These are phyloP conservation scores for Dactylellina cionopaga DNA, from an alignment of 2,329 filamentous ascomycete genomes.

Conservation along the genomic window DNA sequence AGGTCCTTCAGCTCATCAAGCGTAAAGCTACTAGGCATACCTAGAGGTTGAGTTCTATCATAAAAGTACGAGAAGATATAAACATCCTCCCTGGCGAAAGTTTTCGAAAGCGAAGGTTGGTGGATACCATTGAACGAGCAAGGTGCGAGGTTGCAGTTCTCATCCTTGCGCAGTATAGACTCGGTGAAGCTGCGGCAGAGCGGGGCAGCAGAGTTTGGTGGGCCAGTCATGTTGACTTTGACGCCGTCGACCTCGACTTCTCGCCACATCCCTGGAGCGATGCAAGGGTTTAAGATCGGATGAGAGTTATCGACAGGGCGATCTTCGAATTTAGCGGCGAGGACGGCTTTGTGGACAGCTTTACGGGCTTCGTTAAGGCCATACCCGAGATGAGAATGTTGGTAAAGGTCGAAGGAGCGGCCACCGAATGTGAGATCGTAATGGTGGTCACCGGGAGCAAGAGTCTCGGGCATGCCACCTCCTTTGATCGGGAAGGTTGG, in stretches of 20 bases:
- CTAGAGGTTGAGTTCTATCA: slow-evolving; percentile 90
- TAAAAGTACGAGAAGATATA: slow-evolving; percentile 99
- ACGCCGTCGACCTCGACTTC: slow-evolving; percentile 74
- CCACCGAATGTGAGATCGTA: slow-evolving; percentile 91
- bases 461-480: slow-evolving; percentile 84
- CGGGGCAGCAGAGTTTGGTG: slow-evolving; percentile 76
- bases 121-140: slow-evolving; percentile 99
- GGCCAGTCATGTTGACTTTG: slow-evolving; percentile 87
- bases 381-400: slow-evolving; percentile 97
- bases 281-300: slow-evolving; percentile 84
- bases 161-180: slow-evolving; percentile 88
- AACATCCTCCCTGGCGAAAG: slow-evolving; percentile 87
- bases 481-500: slow-evolving; percentile 82
- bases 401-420: slow-evolving; percentile 90
- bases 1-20: slow-evolving; percentile 88
- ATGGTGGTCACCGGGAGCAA: slow-evolving; percentile 93
- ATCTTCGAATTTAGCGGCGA: slow-evolving; percentile 75
- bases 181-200: slow-evolving; percentile 92
- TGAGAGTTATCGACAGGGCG: slow-evolving; percentile 68
- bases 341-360: slow-evolving; percentile 78
- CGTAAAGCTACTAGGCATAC: slow-evolving; percentile 98
- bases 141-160: slow-evolving; percentile 81
- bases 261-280: slow-evolving; percentile 80
- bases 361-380: slow-evolving; percentile 95
- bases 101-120: slow-evolving; percentile 90